A percentile compares a stretch with the other conserved stretches of the same genome.
Conservation (phyloP, 2,329 filamentous ascomycete species). For the Cordyceps militaris region DNA sequence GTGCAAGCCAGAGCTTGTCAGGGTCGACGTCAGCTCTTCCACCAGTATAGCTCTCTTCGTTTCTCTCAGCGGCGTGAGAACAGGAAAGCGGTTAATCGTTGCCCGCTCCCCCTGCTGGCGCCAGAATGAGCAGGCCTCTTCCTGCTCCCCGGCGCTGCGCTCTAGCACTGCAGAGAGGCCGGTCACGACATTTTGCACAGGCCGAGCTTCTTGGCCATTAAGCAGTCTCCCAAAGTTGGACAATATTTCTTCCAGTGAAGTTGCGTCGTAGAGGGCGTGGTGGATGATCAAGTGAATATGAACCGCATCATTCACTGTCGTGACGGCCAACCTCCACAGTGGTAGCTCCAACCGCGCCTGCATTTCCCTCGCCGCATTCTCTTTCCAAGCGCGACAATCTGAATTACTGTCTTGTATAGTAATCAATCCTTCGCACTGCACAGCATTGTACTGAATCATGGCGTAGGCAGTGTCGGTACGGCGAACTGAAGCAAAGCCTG, state of each 20-base stretch:
- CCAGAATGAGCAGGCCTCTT: constrained; percentile 55
- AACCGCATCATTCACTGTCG: constrained; percentile 20
- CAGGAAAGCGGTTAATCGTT: constrained; percentile 65
- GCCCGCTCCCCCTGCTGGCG: constrained; percentile 41
- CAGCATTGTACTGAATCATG: constrained; percentile 3
- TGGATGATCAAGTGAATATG: constrained; percentile 51
- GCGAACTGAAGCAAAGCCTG: constrained; percentile 61
- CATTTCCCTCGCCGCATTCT: constrained; percentile 19
- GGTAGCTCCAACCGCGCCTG: constrained; percentile 42
- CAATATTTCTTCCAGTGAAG: constrained; percentile 61
- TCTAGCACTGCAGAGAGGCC: constrained; percentile 37
- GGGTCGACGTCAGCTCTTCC: constrained; percentile 29
- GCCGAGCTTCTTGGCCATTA: not conserved
- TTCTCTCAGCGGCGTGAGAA: constrained; percentile 57
- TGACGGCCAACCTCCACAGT: constrained; percentile 56
- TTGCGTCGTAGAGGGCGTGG: constrained; percentile 81
- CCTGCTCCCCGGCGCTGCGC: constrained; percentile 21
- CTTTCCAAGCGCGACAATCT: not conserved
- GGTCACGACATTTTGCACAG: constrained; percentile 23
- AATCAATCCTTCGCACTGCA: not conserved
- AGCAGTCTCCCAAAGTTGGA: constrained; percentile 41
- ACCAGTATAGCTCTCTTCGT: constrained; percentile 26
- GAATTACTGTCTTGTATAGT: not conserved
- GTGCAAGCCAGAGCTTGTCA: constrained; percentile 43
- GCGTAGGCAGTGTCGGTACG: constrained; percentile 57